These are phyloP conservation scores for Candida chilensis DNA, from an alignment of 805 yeast genomes.

Conservation along the genomic window DNA sequence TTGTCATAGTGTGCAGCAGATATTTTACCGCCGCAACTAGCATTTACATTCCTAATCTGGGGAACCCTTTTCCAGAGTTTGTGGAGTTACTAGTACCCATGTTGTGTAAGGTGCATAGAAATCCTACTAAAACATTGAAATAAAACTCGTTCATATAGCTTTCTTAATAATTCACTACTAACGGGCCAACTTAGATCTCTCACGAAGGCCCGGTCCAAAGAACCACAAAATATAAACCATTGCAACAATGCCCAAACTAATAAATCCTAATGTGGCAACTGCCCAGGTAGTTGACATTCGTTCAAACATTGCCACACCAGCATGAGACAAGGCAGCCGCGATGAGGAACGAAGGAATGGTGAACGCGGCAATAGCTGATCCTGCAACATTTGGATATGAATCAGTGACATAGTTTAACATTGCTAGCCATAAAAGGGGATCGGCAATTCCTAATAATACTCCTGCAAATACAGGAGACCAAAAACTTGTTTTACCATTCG, in stretches of 20 bases:
- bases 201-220: slow-evolving; percentile 18
- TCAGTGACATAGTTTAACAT: slow-evolving; percentile 23
- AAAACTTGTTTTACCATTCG: slow-evolving; percentile 15
- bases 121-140: too few species aligned
- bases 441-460: slow-evolving; percentile 16
- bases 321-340: slow-evolving; percentile 23
- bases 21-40: too few species aligned
- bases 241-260: slow-evolving; percentile 17
- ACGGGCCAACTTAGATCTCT: slow-evolving; percentile 17
- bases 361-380: slow-evolving; percentile 24
- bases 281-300: slow-evolving; percentile 23
- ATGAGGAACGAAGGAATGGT: slow-evolving; percentile 23
- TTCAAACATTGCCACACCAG: slow-evolving; percentile 26
- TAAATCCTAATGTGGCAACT: slow-evolving; percentile 19
- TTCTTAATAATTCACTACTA: too few species aligned
- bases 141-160: too few species aligned
- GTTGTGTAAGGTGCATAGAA: too few species aligned
- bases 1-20: too few species aligned
- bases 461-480: slow-evolving; percentile 25
- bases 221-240: slow-evolving; percentile 20
- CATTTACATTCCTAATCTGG: too few species aligned
- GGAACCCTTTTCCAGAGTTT: too few species aligned
- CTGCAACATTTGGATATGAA: slow-evolving; percentile 19
- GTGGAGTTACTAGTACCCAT: too few species aligned
- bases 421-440: slow-evolving; percentile 22